Evolutionary conservation across 2,329 filamentous ascomycete species (phyloP), one percentile per base, ranked within the genome.

Genomic region (Scytalidium lignicola): DNA sequence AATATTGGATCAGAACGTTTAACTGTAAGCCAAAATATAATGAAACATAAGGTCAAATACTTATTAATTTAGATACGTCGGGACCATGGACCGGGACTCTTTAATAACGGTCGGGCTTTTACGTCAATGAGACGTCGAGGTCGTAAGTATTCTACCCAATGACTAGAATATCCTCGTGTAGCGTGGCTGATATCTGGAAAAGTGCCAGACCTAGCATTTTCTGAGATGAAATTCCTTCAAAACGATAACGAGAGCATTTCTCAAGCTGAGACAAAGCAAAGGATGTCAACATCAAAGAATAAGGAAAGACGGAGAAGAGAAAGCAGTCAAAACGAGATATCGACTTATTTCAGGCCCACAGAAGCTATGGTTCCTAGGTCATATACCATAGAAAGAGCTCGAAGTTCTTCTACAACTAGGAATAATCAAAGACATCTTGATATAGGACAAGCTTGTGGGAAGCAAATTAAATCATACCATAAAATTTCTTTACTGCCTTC

Each of bases 161-260:
- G 18, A 21, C 23, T 26, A 26, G 23, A 10, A 26, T 10, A 26
- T 26, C 10, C 23, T 10, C 10, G 10, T 1, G 15, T n/a, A 23
- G 29, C 8, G 10, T 37, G 17, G 18, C 43, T 50, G 29, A 55
- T 29, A 23, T 9, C n/a, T 20, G 18, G 41, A 7, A n/a, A 50
- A 80, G 79, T 79, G 22, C 63, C 72, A 3, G 76, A 81, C 51
- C 67, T 82, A 17, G 66, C 67, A 1, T 81, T 79, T 53, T 76
- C 76, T 21, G 67, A 75, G 45, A 75, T 79, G 70, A 60, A 67
- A 8, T 74, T 77, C 52, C 62, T 74, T 19, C 65, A 63, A 43
- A 53, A 62, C 3, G 50, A 58, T 45, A 60, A 52, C 28, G 51
- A 49, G 26, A 47, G 55, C 17, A 18, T 47, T 53, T 54, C 19